phyloP scores from a whole-genome alignment of 164 flowering plant genomes.

The Platanus orientalis region DNA sequence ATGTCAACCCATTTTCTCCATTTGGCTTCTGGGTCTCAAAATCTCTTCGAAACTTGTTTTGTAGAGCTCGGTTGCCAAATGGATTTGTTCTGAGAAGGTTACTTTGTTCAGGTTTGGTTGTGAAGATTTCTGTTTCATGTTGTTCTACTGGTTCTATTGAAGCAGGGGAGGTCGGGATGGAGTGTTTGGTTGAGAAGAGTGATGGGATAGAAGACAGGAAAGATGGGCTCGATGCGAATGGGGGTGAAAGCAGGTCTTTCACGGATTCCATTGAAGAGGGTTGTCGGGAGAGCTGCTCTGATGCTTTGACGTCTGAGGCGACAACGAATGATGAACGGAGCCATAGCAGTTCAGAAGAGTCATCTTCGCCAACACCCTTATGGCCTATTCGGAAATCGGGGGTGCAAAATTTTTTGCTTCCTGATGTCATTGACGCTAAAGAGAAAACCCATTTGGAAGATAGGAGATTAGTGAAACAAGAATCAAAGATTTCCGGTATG shows the following conservation, averaged over 20 bases:
- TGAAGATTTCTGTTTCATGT: neutral
- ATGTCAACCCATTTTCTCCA: slow-evolving; percentile 2
- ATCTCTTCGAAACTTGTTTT: neutral
- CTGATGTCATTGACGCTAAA: no score
- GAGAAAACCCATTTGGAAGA: no score
- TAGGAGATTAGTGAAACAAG: no score
- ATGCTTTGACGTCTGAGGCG: slow-evolving; percentile 37
- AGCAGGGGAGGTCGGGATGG: slow-evolving; percentile 24
- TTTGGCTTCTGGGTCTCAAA: slow-evolving; percentile 10
- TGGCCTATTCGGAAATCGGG: no score
- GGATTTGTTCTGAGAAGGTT: slow-evolving; percentile 9
- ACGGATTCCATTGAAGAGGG: neutral
- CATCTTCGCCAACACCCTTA: no score
- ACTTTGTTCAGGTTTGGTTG: neutral
- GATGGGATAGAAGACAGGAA: slow-evolving; percentile 11
- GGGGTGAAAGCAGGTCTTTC: neutral
- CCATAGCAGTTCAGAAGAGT: slow-evolving; percentile 42
- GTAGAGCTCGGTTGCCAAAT: neutral
- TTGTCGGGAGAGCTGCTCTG: slow-evolving; percentile 19
- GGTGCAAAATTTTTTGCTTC: no score
- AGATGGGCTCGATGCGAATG: slow-evolving; percentile 22
- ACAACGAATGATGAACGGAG: slow-evolving; percentile 46
- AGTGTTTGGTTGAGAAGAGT: slow-evolving; percentile 26
- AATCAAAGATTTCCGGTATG: no score
- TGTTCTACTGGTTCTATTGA: neutral